Base-by-base conservation (phyloP, 2,329 filamentous ascomycete genomes). In the Chaetomiaceae sp. region DNA sequence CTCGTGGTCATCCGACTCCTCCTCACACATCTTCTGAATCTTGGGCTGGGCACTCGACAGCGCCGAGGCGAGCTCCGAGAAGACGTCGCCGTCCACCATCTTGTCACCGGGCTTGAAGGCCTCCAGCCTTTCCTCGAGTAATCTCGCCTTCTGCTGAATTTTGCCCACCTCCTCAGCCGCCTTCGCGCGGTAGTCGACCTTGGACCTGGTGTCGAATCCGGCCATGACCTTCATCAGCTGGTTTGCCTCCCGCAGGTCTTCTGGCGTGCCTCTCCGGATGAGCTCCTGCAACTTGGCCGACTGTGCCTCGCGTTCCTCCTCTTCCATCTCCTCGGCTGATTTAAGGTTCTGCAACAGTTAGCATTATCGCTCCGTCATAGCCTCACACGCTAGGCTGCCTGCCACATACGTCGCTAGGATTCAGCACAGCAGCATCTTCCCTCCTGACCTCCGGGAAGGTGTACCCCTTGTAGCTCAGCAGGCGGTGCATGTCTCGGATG, bases 191-290 rank as follows among this genome's bases (percentile, higher is more conserved):
- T 96, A 99, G 73, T 99, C 92, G 1, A 94, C 96, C 74, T 97
- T 97, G 68, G 90, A 87, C 62, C 91, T 80, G 54, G 89, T 96
- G 69, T 99, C 94, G 70, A 89, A 99, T 58, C 94, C 94, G 48
- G 94, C 94, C 94, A 99, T 97, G 61, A 99, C 81, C 73, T 99
- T 99, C 94, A 99, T 99, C 48, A 99, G 78, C 62, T 90, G 86
- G 67, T 97, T 99, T 49, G 94, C 94, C 75, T 99, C 94, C 69
- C 96, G 92, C 54, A 99, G 74, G 69, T 99, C 94, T 59, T 95
- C 87, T 23, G 94, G 94, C 4, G 89, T 86, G 50, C 94, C 94
- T 61, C 94, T 80, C 56, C 94, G 86, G 66, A 99, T 97, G 48
- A 99, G 77, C 72, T 99, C 94, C 67, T 99, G 94, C 16, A 99